Evolutionary conservation across 176 grass and related monocot species (phyloP).

Genomic region (Raddia distichophylla): DNA sequence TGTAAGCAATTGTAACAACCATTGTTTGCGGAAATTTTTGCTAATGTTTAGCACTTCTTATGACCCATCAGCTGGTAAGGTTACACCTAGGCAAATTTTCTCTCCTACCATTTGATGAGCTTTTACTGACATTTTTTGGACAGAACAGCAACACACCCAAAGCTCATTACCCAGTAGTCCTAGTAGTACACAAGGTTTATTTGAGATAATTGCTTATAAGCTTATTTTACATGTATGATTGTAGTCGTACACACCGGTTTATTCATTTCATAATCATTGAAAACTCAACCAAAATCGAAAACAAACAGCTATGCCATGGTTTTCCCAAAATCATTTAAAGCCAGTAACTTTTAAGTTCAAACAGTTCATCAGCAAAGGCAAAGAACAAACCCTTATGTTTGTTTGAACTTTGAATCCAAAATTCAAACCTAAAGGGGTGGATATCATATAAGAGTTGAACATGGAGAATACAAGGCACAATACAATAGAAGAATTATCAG

Average conservation of each 20-base stretch:
- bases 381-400: too few species aligned
- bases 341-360: not conserved
- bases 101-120: not conserved
- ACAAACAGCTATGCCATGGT: not conserved
- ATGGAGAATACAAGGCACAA: too few species aligned
- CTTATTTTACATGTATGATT: not conserved
- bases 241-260: not conserved
- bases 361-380: too few species aligned
- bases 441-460: too few species aligned
- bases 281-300: not conserved
- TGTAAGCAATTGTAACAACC: too few species aligned
- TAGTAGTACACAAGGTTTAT: not conserved
- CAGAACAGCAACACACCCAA: not conserved
- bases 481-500: too few species aligned
- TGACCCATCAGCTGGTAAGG: not conserved
- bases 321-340: too few species aligned
- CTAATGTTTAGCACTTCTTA: slow-evolving; percentile 8
- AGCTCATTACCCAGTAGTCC: not conserved
- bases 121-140: not conserved
- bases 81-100: not conserved
- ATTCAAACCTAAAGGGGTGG: too few species aligned
- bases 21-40: too few species aligned
- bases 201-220: not conserved
- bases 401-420: too few species aligned
- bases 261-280: not conserved